Conservation (phyloP, 257 asterid species). For the Rauvolfia tetraphylla region DNA sequence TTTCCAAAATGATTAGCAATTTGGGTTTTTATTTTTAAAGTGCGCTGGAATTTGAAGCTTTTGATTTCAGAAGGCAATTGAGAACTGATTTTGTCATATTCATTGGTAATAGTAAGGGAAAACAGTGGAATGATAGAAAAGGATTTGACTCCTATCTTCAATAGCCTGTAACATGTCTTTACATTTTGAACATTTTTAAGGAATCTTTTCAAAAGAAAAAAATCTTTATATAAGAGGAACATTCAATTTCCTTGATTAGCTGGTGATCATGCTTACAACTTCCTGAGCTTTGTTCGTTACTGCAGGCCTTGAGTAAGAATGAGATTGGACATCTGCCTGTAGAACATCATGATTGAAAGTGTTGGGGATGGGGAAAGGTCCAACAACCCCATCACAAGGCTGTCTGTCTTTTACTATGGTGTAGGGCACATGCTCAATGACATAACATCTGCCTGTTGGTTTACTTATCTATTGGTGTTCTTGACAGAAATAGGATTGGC, state of each 20-base stretch:
- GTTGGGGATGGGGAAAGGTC: constrained; percentile 42
- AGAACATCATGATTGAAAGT: constrained; percentile 35
- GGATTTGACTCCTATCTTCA: not conserved
- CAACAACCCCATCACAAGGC: constrained; percentile 48
- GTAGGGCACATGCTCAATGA: constrained; percentile 94
- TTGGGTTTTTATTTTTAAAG: not conserved
- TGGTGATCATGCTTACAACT: not conserved
- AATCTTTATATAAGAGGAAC: not conserved
- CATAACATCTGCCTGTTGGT: constrained; percentile 95
- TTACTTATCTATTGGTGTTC: constrained; percentile 85
- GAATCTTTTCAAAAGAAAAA: not conserved
- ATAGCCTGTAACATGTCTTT: not conserved
- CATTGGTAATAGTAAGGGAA: not conserved
- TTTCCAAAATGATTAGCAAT: not conserved
- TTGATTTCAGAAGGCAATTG: no score
- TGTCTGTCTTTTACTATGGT: constrained; percentile 66
- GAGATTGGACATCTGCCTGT: not conserved
- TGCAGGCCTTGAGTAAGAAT: not conserved
- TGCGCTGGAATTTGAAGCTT: not conserved
- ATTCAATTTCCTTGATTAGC: not conserved
- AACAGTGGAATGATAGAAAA: not conserved
- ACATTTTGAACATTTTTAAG: not conserved
- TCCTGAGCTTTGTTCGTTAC: constrained; percentile 4
- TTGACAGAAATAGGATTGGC: constrained; percentile 81
- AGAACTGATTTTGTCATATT: not conserved